Base-by-base conservation (phyloP, 2,329 filamentous ascomycete species). In the Metarhizium brunneum region DNA sequence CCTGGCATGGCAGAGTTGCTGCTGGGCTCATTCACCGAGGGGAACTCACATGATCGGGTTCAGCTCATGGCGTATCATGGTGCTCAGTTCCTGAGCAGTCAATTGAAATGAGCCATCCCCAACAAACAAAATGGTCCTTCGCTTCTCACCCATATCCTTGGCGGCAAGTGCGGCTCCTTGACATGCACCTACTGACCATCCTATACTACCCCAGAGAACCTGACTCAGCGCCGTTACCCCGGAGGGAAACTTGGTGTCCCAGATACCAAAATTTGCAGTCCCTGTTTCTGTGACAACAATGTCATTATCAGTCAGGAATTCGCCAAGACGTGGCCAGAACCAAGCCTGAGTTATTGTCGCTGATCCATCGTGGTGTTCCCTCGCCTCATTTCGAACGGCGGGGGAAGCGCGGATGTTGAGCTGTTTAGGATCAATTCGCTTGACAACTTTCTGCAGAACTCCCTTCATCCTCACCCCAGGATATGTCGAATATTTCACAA, bases 51-150 rank as follows among this genome's bases (percentile, higher is more conserved):
- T 85, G 65, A 91, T 92, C 20, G 88, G 82, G 59, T 86, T 85
- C 56, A 95, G 75, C 29, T 81, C 77, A 58, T 88, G 85, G 35
- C 85, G 81, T 60, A 95, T 82, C 80, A 95, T 92, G 11, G 90
- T 94, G 69, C 84, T 88, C 60, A 95, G 68, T 71, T 94, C 90
- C 68, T 95, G 90, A 0, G 82, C 86, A 0, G 90, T 95, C 56
- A 95, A 77, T 68, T 96, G 90, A 70, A 95, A 85, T 56, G 85
- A 90, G 32, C 91, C 91, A 64, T 96, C 91, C 29, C 91, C 91
- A n/a, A 91, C 89, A 65, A 95, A 92, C 42, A 95, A 76, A 49
- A 96, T 85, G 0, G 87, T 90, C 57, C 91, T 78, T 30, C 83
- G 73, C 52, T 82, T 76, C 38, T 70, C 69, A 4, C 74, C 76